Evolutionary conservation across 208 protist species (phyloP).

Genomic region (Baffinella frigidus): DNA sequence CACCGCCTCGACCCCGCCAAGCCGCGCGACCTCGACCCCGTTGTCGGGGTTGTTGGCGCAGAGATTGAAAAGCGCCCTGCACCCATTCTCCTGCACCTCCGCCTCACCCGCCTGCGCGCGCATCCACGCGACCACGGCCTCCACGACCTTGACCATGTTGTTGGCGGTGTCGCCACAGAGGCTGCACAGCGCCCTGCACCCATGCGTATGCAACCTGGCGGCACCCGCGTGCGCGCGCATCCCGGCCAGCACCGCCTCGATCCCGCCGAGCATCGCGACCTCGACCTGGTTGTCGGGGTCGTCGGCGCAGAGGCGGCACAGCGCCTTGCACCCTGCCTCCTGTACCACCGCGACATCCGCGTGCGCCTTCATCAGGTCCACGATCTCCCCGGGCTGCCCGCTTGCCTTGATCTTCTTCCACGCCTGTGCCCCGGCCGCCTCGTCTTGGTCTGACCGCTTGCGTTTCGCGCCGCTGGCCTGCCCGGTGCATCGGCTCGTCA

Average conservation of each 20-base stretch:
- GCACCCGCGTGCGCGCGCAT: background rate
- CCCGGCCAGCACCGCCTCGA: constrained; percentile 5
- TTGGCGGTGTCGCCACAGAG: background rate
- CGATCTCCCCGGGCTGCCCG: no score
- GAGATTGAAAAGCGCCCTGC: background rate
- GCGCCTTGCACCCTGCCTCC: constrained; percentile 19
- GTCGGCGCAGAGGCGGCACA: background rate
- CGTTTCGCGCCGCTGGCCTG: no score
- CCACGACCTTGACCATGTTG: background rate
- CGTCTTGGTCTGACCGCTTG: no score
- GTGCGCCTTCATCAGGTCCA: background rate
- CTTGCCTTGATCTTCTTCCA: no score
- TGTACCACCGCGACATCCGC: background rate
- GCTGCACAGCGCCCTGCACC: background rate
- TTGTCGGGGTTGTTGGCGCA: constrained; percentile 30
- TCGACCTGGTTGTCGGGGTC: constrained; percentile 33
- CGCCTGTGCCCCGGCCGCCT: no score
- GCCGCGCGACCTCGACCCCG: no score
- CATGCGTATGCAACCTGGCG: background rate
- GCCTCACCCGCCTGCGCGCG: background rate
- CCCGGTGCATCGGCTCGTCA: no score
- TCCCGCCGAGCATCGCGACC: constrained; percentile 19
- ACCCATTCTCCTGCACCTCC: background rate
- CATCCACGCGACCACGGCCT: background rate
- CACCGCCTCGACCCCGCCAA: constrained; percentile 25